These are phyloP conservation scores for Asterochloris erici DNA, from an alignment of 139 green algal genomes.

Conservation along the genomic window DNA sequence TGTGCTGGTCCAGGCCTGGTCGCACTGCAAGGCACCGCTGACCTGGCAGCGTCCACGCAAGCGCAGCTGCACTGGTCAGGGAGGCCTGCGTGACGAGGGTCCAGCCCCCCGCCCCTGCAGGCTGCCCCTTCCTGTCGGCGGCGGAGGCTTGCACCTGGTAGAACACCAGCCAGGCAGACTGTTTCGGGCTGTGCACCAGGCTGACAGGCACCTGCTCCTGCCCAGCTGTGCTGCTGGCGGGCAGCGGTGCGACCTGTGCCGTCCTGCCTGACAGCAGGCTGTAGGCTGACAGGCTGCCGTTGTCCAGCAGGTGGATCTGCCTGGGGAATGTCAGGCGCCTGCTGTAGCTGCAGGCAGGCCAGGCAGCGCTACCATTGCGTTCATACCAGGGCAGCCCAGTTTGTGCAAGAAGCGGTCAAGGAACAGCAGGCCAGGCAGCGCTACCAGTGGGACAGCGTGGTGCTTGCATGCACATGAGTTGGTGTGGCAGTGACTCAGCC, in stretches of 20 bases:
- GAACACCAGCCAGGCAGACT: conserved; percentile 25
- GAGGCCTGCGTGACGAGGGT: conserved; percentile 7
- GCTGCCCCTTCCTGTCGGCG: not conserved
- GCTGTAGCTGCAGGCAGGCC: conserved; percentile 12
- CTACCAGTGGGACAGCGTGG: not conserved
- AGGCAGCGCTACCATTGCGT: too few species aligned
- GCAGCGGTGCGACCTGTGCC: conserved; percentile 9
- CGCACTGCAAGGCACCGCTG: not conserved
- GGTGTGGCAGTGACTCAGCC: not conserved
- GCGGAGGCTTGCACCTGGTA: conserved; percentile 9
- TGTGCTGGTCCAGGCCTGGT: too few species aligned
- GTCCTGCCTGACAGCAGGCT: not conserved
- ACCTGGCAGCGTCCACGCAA: conserved; percentile 10
- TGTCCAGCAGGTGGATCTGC: conserved; percentile 21
- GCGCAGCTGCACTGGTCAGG: conserved; percentile 1
- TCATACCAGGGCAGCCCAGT: not conserved
- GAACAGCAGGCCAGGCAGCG: not conserved
- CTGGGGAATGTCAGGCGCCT: conserved; percentile 19
- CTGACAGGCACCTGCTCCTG: not conserved
- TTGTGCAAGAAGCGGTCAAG: not conserved
- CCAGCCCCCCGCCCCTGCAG: conserved; percentile 2
- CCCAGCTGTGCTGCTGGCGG: conserved; percentile 1
- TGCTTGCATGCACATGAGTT: not conserved
- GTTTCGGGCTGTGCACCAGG: conserved; percentile 9
- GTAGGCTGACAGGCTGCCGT: conserved; percentile 20